Evolutionary conservation across 805 yeast species (phyloP).

Genomic region (Sugiyamaella floridensis): DNA sequence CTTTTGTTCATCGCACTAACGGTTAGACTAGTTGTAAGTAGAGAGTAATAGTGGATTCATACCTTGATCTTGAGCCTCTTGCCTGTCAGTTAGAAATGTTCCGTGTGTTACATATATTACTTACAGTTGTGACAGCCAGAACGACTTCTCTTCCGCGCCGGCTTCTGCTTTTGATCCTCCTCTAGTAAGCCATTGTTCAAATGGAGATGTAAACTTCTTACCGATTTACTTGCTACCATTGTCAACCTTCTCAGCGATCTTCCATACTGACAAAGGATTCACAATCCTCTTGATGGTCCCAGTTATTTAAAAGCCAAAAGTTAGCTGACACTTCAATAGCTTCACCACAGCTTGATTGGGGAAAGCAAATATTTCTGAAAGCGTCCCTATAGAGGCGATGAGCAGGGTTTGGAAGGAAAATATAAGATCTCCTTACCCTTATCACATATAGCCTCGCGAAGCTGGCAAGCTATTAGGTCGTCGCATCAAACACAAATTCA

Average conservation of each 20-base stretch:
- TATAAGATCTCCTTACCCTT: background rate
- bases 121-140: slow-evolving; percentile 25
- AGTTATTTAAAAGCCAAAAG: too few relatives aligned
- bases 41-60: background rate
- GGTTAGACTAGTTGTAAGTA: background rate
- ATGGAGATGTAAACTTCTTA: background rate
- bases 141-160: slow-evolving; percentile 20
- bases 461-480: background rate
- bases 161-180: slow-evolving; percentile 2
- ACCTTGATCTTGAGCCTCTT: slow-evolving; percentile 21
- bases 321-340: too few relatives aligned
- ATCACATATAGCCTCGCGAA: background rate
- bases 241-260: background rate
- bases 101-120: background rate
- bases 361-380: background rate
- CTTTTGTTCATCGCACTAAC: slow-evolving; percentile 60
- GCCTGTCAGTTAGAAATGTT: slow-evolving; percentile 9
- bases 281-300: too few relatives aligned
- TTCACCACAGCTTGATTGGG: background rate
- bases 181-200: too few relatives aligned
- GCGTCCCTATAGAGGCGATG: background rate
- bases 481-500: background rate
- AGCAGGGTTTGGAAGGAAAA: background rate
- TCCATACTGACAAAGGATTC: too few relatives aligned
- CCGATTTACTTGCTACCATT: background rate